Percentiles rank a stretch among this genome's conserved stretches.
Evolutionary conservation across 495 filamentous ascomycete species (phyloP).

Genomic region (Cryomyces minteri): DNA sequence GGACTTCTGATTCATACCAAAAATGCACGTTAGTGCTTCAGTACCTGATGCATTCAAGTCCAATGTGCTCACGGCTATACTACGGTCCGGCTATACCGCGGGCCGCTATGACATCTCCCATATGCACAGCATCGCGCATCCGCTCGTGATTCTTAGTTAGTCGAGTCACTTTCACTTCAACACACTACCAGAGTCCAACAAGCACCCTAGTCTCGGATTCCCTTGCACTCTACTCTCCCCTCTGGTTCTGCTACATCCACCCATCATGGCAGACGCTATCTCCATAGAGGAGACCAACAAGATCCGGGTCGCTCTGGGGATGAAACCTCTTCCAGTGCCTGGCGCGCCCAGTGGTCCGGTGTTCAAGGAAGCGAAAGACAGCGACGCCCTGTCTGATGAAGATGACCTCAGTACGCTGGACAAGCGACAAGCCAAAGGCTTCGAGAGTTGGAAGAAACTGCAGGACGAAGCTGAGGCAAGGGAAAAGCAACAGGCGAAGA

Average conservation of each 20-base stretch:
- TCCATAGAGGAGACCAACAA: slow-evolving; percentile 92
- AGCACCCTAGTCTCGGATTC: too few species aligned
- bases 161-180: too few species aligned
- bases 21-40: too few species aligned
- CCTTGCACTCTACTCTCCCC: too few species aligned
- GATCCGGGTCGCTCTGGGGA: slow-evolving; percentile 70
- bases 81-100: too few species aligned
- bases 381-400: slow-evolving; percentile 25
- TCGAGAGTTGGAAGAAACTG: slow-evolving; percentile 53
- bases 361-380: slow-evolving; percentile 36
- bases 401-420: slow-evolving; percentile 61
- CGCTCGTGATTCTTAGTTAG: too few species aligned
- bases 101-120: too few species aligned
- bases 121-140: too few species aligned
- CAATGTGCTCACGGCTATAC: too few species aligned
- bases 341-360: slow-evolving; percentile 33
- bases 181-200: too few species aligned
- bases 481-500: slow-evolving; percentile 55
- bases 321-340: slow-evolving; percentile 78
- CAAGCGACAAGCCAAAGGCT: slow-evolving; percentile 55
- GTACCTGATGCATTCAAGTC: too few species aligned
- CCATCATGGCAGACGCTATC: slow-evolving; percentile 57
- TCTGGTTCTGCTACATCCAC: background rate
- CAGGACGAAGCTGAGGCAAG: slow-evolving; percentile 47
- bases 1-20: too few species aligned